Evolutionary conservation across 1,284 basidiomycete genomes (phyloP), one percentile per base, ranked within the genome.

Genomic region (Mycena citricolor): DNA sequence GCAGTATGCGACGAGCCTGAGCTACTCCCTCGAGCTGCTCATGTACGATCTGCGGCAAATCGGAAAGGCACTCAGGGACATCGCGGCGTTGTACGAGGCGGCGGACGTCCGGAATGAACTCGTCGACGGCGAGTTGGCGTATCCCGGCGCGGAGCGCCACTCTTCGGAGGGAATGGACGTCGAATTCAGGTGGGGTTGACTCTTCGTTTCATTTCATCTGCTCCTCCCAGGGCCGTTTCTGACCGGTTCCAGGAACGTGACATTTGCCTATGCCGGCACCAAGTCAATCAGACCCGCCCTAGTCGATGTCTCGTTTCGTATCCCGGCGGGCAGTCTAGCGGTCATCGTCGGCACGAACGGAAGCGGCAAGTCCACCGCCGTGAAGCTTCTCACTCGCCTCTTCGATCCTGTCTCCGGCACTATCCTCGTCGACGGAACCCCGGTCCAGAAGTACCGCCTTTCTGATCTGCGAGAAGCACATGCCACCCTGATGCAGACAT

Each of bases 271-370:
- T 48, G 73, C 74, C 1, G 68, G 67, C 13, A 60, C 57, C 39
- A 67, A 70, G 69, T 29, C 64, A 11, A 66, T 55, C 5, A 59
- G 54, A 1, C 55, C 60, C 7, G 74, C 73, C 4, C 55, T 79
- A 14, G 56, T 56, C 4, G 49, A 62, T 7, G 60, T 77, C 4
- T 70, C 69, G 2, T 62, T 79, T 13, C 59, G 51, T 1, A 73
- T 79, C 39, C 61, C 65, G 22, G 57, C 72, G 2, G 76, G 76
- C 5, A 67, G 74, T 25, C 65, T 75, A 1, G 69, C 75, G 0
- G 69, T 77, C 12, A 61, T 77, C 10, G 73, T 75, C 5, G 65
- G 65, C 7, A 46, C 51, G 5, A 66, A 66, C 33, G 65, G 65
- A 5, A 42, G 55, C 39, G 65, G 65, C 11, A 67, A 67, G 37